Evolutionary conservation across 495 filamentous ascomycete species (phyloP).

Genomic region (Trichoderma erinaceum): DNA sequence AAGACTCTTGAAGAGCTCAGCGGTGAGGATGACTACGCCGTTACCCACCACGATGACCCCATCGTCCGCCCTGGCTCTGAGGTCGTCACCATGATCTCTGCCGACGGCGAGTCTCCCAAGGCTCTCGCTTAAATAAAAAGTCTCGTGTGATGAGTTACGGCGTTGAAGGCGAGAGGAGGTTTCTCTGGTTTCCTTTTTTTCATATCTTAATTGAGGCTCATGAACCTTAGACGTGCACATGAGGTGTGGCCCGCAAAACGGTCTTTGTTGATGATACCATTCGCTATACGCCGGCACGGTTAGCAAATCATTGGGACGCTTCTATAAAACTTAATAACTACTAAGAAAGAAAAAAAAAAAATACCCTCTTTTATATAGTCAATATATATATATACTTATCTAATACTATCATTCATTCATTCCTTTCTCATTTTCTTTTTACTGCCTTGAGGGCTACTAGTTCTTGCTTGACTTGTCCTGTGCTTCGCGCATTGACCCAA

Average conservation of each 20-base stretch:
- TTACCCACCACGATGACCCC: constrained; percentile 1
- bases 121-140: not conserved
- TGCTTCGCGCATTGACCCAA: not conserved
- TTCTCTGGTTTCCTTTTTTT: not conserved
- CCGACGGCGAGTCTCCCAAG: not conserved
- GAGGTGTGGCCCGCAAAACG: not conserved
- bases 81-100: not conserved
- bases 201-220: not conserved
- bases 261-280: constrained; percentile 11
- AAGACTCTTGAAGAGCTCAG: constrained; percentile 57
- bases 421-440: not conserved
- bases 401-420: constrained; percentile 12
- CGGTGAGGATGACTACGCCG: constrained; percentile 37
- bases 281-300: constrained; percentile 7
- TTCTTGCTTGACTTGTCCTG: not conserved
- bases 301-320: constrained; percentile 1
- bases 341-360: not conserved
- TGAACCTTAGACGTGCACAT: not conserved
- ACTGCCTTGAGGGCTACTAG: not conserved
- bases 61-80: not conserved
- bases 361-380: constrained; percentile 14
- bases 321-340: not conserved
- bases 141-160: not conserved
- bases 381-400: constrained; percentile 12
- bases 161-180: not conserved